A percentile compares a stretch with the other conserved stretches of the same genome.
These are phyloP conservation scores for Suhomyces prunicola DNA, from an alignment of 805 yeast species.

Conservation along the genomic window DNA sequence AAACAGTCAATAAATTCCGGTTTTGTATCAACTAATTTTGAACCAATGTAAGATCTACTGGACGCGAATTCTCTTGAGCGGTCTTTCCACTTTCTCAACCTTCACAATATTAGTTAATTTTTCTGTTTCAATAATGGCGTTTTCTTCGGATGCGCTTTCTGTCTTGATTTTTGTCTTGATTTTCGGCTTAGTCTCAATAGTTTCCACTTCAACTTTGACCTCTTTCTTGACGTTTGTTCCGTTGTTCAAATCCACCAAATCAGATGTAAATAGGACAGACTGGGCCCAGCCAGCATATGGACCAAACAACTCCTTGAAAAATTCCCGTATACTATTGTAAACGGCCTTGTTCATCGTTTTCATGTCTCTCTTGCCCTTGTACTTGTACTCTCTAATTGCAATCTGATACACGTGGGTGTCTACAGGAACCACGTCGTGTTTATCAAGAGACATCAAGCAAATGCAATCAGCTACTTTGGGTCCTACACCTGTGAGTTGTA, in stretches of 20 bases:
- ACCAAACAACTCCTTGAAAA: slow-evolving; percentile 75
- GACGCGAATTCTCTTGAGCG: neutral
- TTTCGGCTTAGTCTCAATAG: neutral
- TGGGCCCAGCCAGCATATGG: slow-evolving; percentile 98
- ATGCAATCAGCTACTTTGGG: slow-evolving; percentile 99
- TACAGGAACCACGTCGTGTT: slow-evolving; percentile 86
- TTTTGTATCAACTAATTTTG: neutral
- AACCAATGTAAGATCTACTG: neutral
- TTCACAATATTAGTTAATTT: neutral
- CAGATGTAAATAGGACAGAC: slow-evolving; percentile 86
- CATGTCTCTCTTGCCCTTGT: slow-evolving; percentile 41
- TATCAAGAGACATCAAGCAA: slow-evolving; percentile 83
- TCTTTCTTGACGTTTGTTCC: slow-evolving; percentile 45
- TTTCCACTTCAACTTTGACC: neutral
- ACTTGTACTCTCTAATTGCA: slow-evolving; percentile 76
- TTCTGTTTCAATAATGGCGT: neutral
- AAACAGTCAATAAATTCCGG: too few relatives aligned
- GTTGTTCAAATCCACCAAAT: slow-evolving; percentile 65
- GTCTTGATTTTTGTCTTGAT: neutral
- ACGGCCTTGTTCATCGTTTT: slow-evolving; percentile 47
- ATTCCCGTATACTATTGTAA: slow-evolving; percentile 55
- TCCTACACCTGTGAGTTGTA: slow-evolving; percentile 82
- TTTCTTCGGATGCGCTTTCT: neutral
- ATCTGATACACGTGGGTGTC: slow-evolving; percentile 95
- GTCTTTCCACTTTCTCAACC: neutral